These are phyloP conservation scores for Phaffomyces antillensis DNA, from an alignment of 805 yeast genomes.

Conservation along the genomic window DNA sequence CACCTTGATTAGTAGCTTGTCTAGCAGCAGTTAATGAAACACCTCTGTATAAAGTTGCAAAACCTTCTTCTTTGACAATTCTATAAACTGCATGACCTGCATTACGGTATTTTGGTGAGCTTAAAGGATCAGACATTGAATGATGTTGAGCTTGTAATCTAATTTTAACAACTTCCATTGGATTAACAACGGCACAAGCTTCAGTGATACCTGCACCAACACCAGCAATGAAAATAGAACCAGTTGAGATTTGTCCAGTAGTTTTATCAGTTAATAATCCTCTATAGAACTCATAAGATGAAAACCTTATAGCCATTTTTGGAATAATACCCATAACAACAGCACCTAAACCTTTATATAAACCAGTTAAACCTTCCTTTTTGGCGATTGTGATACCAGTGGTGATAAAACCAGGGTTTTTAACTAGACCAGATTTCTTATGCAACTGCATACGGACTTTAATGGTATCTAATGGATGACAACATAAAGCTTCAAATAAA, in stretches of 20 bases:
- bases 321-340: conserved; percentile 97
- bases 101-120: conserved; percentile 78
- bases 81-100: conserved; percentile 87
- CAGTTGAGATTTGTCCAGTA: conserved; percentile 63
- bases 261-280: conserved; percentile 48
- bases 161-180: conserved; percentile 96
- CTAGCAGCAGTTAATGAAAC: conserved; percentile 94
- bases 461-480: conserved; percentile 97
- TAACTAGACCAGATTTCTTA: conserved; percentile 54
- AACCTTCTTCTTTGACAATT: conserved; percentile 86
- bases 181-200: conserved; percentile 90
- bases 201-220: conserved; percentile 97
- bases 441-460: conserved; percentile 96
- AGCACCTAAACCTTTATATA: conserved; percentile 95
- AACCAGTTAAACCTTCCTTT: conserved; percentile 76
- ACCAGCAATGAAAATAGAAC: conserved; percentile 81
- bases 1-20: conserved; percentile 98
- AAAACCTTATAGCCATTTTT: conserved; percentile 95
- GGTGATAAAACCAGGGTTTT: conserved; percentile 77
- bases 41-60: conserved; percentile 84
- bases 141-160: conserved; percentile 94
- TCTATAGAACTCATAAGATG: conserved; percentile 88
- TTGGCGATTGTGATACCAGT: conserved; percentile 76
- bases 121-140: conserved; percentile 73
- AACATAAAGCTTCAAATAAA: conserved; percentile 90